Conservation (phyloP, 495 filamentous ascomycete genomes). For the Podospora pseudopauciseta region DNA sequence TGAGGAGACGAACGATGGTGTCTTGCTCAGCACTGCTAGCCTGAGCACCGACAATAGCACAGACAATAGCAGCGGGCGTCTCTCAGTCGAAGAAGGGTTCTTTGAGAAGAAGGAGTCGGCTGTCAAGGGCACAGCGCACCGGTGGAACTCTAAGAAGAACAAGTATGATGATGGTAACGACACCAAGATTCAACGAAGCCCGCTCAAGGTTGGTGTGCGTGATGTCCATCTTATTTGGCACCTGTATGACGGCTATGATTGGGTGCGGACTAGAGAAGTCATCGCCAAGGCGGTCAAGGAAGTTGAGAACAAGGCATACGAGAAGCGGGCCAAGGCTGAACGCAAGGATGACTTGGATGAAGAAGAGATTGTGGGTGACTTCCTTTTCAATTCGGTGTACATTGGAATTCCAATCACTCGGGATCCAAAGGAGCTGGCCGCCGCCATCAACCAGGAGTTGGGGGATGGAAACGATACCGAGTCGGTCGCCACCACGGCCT, state of each 20-base stretch:
- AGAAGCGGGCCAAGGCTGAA: slow-evolving; percentile 55
- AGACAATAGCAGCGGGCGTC: slow-evolving; percentile 39
- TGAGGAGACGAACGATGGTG: slow-evolving; percentile 54
- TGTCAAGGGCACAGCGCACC: slow-evolving; percentile 64
- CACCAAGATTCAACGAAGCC: slow-evolving; percentile 58
- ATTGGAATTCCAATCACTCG: slow-evolving; percentile 85
- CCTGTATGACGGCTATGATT: slow-evolving; percentile 96
- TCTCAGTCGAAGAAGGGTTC: slow-evolving; percentile 76
- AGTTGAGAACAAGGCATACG: slow-evolving; percentile 74
- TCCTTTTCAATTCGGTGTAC: slow-evolving; percentile 98
- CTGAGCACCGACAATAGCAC: slow-evolving; percentile 53
- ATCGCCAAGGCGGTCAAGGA: slow-evolving; percentile 84
- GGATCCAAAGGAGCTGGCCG: slow-evolving; percentile 74
- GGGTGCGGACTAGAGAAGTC: slow-evolving; percentile 79
- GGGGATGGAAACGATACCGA: slow-evolving; percentile 87
- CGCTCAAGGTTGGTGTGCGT: slow-evolving; percentile 71
- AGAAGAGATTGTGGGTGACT: slow-evolving; percentile 81
- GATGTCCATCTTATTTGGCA: slow-evolving; percentile 97
- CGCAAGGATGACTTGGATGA: slow-evolving; percentile 59
- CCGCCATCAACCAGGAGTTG: slow-evolving; percentile 80
- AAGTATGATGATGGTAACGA: slow-evolving; percentile 65
- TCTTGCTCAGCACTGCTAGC: slow-evolving; percentile 56
- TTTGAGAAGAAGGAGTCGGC: slow-evolving; percentile 59
- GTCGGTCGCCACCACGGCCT: slow-evolving; percentile 70
- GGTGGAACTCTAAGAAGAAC: slow-evolving; percentile 73